Evolutionary conservation across 345 rosid species (phyloP), one percentile per base, ranked within the genome.

Genomic region (Nephelium lappaceum): DNA sequence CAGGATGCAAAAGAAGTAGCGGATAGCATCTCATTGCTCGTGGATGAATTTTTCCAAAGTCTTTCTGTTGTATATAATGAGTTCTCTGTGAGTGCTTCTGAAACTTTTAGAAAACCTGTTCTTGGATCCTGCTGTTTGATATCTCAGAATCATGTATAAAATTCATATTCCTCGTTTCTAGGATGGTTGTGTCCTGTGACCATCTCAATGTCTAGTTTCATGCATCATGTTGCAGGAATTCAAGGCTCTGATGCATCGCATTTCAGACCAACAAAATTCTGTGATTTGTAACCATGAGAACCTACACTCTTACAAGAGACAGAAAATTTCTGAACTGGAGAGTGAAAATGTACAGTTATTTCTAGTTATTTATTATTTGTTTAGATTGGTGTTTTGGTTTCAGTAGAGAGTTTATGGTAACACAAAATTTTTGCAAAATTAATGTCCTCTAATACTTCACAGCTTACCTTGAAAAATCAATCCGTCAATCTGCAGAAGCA

Each of bases 21-120:
- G 60, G 89, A 88, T 74, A 81, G 81, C 58, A 80, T 82, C 42
- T 79, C 86, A 60, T 85, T 82, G 25, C 86, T 92, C 76, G 55
- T 88, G 71, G 91, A 91, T 78, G 98, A 91, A 66, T 84, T 80
- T 86, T 90, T 91, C 78, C 91, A 83, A 77, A 85, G 79, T 83
- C 83, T 87, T 67, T 87, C 93, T 45, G 77, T 77, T 27, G 60
- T 84, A 65, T 77, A 81, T 80, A 78, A 76, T 65, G 77, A 83
- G 71, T 81, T 92, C 79, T 80, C 71, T 71, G 98, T 95, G 78
- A 90, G 95, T 90, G 84, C 51, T 75, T 72, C 65, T 23, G 27
- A 57, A 79, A 74, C 11, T 68, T 77, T 53, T 53, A 18, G 25
- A 42, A 38, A 45, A 38, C 65, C 3, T 43, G 42, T 71, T 51